These are phyloP conservation scores for Abrus pulchellus DNA, from an alignment of 306 rosid species.

Conservation along the genomic window DNA sequence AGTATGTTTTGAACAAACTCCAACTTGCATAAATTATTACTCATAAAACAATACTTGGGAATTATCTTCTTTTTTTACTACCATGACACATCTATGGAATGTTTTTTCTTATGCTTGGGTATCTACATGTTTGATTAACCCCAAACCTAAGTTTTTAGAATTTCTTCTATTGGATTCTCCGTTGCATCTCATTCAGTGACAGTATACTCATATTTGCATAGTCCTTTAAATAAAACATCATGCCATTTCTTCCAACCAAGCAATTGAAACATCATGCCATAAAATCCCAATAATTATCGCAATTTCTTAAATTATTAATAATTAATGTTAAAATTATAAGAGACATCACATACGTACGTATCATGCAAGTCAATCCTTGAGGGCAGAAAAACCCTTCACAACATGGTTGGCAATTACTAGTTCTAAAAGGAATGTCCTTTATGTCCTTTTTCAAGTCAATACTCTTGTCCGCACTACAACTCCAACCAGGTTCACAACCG, in stretches of 20 bases:
- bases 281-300: constrained; percentile 4
- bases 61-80: neutral
- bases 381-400: constrained; percentile 92
- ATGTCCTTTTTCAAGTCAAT: constrained; percentile 57
- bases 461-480: constrained; percentile 61
- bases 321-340: constrained; percentile 16
- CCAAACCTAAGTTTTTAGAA: neutral
- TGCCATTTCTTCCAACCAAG: neutral
- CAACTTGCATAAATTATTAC: neutral
- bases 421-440: constrained; percentile 60
- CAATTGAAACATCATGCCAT: neutral
- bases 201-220: neutral
- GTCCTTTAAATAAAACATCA: neutral
- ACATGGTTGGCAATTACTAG: constrained; percentile 68
- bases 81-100: neutral
- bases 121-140: neutral
- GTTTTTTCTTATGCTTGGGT: neutral
- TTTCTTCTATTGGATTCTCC: neutral
- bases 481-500: constrained; percentile 93
- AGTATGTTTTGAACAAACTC: constrained; percentile 9
- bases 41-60: neutral
- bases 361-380: constrained; percentile 86
- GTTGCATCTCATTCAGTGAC: neutral
- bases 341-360: constrained; percentile 69
- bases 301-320: neutral